Conservation (phyloP, 371 early-diverging fungal species). For the Circinella minor region DNA sequence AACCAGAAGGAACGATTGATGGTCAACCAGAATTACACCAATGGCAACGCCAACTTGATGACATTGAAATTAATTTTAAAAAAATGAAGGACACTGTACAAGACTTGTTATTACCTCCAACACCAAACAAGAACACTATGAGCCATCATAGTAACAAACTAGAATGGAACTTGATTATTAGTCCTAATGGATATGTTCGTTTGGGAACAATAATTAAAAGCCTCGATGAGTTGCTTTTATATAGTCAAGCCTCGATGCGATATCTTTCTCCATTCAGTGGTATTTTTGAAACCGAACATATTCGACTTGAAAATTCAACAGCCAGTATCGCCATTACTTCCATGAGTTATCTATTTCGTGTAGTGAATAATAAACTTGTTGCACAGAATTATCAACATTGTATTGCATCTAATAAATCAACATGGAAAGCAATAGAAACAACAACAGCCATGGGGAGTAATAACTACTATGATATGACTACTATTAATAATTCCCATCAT, state of each 20-base stretch:
- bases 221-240: neutral
- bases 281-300: neutral
- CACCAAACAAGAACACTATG: neutral
- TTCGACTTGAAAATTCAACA: neutral
- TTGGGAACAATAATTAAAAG: neutral
- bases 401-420: too few relatives aligned
- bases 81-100: neutral
- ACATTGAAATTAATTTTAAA: neutral
- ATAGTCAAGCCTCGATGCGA: neutral
- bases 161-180: neutral
- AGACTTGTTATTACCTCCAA: neutral
- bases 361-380: too few relatives aligned
- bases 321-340: neutral
- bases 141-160: neutral
- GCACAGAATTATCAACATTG: too few relatives aligned
- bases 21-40: neutral
- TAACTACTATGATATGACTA: too few relatives aligned
- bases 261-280: neutral
- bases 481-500: too few relatives aligned
- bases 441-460: too few relatives aligned
- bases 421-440: too few relatives aligned
- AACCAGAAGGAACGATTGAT: neutral
- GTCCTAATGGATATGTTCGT: neutral
- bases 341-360: neutral
- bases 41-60: too few relatives aligned